A percentile compares a stretch with the other conserved stretches of the same genome.
These are phyloP conservation scores for Cyclotella choctawhatcheeana DNA, from an alignment of 108 stramenopile species.

Conservation along the genomic window DNA sequence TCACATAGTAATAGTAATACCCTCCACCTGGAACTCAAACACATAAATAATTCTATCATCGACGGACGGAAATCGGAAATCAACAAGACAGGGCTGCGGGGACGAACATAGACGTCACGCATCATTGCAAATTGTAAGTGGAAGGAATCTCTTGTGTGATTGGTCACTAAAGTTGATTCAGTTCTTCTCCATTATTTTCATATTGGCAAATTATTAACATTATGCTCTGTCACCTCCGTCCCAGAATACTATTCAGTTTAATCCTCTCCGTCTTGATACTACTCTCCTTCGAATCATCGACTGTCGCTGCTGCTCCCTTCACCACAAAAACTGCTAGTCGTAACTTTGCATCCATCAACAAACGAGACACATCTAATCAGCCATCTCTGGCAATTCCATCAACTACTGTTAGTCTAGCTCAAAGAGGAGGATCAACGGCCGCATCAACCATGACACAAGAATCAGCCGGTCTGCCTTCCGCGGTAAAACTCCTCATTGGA, in stretches of 20 bases:
- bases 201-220: no score
- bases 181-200: no score
- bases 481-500: conserved; percentile 82
- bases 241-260: conserved; percentile 10
- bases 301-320: conserved; percentile 20
- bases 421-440: conserved; percentile 36
- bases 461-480: conserved; percentile 61
- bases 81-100: no score
- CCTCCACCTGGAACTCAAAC: not conserved
- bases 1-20: no score
- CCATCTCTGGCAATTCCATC: conserved; percentile 7
- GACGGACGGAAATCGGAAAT: not conserved
- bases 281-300: conserved; percentile 10
- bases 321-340: conserved; percentile 22
- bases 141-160: no score
- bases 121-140: no score
- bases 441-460: conserved; percentile 50
- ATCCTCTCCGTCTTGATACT: conserved; percentile 15
- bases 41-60: not conserved
- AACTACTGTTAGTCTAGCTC: conserved; percentile 2
- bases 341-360: conserved; percentile 27
- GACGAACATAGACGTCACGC: no score
- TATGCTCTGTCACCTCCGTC: conserved; percentile 15
- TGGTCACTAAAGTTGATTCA: no score
- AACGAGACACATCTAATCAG: conserved; percentile 17